Evolutionary conservation across 257 asterid genomes (phyloP).

Genomic region (Scutellaria galericulata): DNA sequence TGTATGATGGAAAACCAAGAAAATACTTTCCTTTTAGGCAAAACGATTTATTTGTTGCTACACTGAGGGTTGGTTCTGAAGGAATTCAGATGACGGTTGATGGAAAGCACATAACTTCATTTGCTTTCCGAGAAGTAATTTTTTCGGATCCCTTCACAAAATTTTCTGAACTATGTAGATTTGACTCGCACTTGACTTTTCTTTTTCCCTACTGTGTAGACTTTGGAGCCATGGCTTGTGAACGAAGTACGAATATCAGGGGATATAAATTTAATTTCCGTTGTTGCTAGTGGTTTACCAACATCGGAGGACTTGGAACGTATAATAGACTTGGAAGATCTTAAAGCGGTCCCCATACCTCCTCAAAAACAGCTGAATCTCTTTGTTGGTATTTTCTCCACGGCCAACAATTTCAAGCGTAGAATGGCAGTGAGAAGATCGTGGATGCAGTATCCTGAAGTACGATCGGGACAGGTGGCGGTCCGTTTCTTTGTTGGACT

Average conservation of each 20-base stretch:
- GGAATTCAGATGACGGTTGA: slow-evolving; percentile 98
- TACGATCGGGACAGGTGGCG: slow-evolving; percentile 82
- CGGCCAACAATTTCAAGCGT: slow-evolving; percentile 96
- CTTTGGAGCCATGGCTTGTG: slow-evolving; percentile 97
- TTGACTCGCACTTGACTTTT: slow-evolving; percentile 14
- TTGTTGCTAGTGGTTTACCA: slow-evolving; percentile 93
- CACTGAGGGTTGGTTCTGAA: slow-evolving; percentile 90
- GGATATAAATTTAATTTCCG: slow-evolving; percentile 76
- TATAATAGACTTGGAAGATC: slow-evolving; percentile 72
- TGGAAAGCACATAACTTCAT: slow-evolving; percentile 93
- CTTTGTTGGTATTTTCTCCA: slow-evolving; percentile 88
- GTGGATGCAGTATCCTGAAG: slow-evolving; percentile 96
- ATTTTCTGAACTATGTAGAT: neutral
- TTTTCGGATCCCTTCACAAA: slow-evolving; percentile 28
- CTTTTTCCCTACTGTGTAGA: slow-evolving; percentile 48
- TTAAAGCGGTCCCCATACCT: slow-evolving; percentile 71
- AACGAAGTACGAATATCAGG: slow-evolving; percentile 89
- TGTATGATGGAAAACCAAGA: slow-evolving; percentile 64
- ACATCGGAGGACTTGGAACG: slow-evolving; percentile 93
- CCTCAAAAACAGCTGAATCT: slow-evolving; percentile 58
- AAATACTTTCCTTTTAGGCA: slow-evolving; percentile 90
- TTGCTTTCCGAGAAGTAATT: slow-evolving; percentile 90
- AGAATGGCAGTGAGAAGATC: slow-evolving; percentile 99
- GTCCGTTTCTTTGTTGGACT: slow-evolving; percentile 98
- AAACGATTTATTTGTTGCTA: slow-evolving; percentile 82